A percentile compares a stretch with the other conserved stretches of the same genome.
phyloP scores from a whole-genome alignment of 805 yeast species.

The Blastobotrys parvus region DNA sequence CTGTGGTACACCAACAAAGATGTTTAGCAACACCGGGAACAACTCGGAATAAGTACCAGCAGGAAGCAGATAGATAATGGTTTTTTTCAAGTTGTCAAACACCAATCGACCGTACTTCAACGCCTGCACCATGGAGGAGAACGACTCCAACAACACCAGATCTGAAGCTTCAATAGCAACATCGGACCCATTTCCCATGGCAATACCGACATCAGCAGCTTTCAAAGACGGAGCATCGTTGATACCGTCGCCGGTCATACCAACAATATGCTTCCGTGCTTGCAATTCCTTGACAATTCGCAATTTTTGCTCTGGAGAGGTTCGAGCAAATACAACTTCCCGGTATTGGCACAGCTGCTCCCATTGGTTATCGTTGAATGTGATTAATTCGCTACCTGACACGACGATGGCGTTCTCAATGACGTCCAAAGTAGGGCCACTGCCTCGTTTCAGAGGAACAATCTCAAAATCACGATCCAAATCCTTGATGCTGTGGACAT shows the following conservation, averaged over 20 bases:
- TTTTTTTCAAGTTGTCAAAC: slow-evolving; percentile 40
- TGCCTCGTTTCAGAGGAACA: too few species aligned
- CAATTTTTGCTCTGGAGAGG: slow-evolving; percentile 44
- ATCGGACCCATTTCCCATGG: slow-evolving; percentile 42
- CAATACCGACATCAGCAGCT: slow-evolving; percentile 89
- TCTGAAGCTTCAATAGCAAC: slow-evolving; percentile 7
- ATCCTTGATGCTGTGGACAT: slow-evolving; percentile 1
- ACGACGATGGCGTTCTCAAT: slow-evolving; percentile 3
- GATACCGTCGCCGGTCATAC: slow-evolving; percentile 98
- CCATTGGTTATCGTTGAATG: slow-evolving; percentile 32
- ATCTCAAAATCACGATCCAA: too few species aligned
- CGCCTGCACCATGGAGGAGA: slow-evolving; percentile 76
- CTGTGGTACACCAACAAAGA: slow-evolving; percentile 41
- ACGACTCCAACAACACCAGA: slow-evolving; percentile 23
- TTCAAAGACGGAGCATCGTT: slow-evolving; percentile 96
- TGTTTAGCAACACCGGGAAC: slow-evolving; percentile 40
- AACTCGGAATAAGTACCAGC: slow-evolving; percentile 43
- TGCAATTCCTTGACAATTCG: slow-evolving; percentile 41
- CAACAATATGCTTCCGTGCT: slow-evolving; percentile 83
- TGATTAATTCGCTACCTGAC: slow-evolving; percentile 1
- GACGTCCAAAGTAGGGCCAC: background rate
- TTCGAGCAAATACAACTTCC: slow-evolving; percentile 34
- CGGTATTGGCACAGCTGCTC: slow-evolving; percentile 29
- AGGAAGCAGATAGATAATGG: slow-evolving; percentile 40
- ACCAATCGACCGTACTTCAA: slow-evolving; percentile 78